Percentiles rank a stretch among this genome's conserved stretches.
phyloP scores from a whole-genome alignment of 1,284 basidiomycete genomes.

The Irpex lacteus region DNA sequence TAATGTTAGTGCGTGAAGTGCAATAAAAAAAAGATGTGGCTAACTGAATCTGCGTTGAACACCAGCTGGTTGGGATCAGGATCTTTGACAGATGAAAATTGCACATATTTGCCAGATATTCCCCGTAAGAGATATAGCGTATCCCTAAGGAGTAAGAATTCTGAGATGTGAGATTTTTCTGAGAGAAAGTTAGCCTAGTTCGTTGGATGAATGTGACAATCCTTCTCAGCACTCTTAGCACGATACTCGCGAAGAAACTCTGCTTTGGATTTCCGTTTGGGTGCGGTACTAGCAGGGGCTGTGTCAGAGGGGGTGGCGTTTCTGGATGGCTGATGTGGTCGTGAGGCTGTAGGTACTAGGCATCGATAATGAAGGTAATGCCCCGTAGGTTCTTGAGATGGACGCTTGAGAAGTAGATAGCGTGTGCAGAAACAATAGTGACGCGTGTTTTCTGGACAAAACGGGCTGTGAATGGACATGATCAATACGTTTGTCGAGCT shows the following conservation, averaged over 20 bases:
- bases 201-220: conserved; percentile 3
- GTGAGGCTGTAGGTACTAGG: conserved; percentile 43
- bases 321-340: conserved; percentile 33
- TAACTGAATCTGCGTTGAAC: conserved; percentile 64
- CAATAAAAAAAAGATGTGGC: conserved; percentile 20
- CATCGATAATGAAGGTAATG: conserved; percentile 52
- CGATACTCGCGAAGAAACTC: conserved; percentile 62
- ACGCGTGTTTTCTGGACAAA: conserved; percentile 68
- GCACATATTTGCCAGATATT: conserved; percentile 91
- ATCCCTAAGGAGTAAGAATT: conserved; percentile 81
- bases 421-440: conserved; percentile 64
- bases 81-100: conserved; percentile 62
- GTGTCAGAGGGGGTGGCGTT: conserved; percentile 32
- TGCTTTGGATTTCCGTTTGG: conserved; percentile 54
- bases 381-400: conserved; percentile 31
- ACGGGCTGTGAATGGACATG: conserved; percentile 46
- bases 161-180: conserved; percentile 70
- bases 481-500: not conserved
- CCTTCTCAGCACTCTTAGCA: conserved; percentile 44
- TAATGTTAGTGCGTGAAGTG: not conserved
- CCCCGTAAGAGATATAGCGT: conserved; percentile 87
- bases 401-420: conserved; percentile 50
- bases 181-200: not conserved
- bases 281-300: conserved; percentile 21
- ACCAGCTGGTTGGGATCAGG: conserved; percentile 53